Base-by-base conservation (phyloP, 1,284 basidiomycete species). In the Athelia psychrophila region DNA sequence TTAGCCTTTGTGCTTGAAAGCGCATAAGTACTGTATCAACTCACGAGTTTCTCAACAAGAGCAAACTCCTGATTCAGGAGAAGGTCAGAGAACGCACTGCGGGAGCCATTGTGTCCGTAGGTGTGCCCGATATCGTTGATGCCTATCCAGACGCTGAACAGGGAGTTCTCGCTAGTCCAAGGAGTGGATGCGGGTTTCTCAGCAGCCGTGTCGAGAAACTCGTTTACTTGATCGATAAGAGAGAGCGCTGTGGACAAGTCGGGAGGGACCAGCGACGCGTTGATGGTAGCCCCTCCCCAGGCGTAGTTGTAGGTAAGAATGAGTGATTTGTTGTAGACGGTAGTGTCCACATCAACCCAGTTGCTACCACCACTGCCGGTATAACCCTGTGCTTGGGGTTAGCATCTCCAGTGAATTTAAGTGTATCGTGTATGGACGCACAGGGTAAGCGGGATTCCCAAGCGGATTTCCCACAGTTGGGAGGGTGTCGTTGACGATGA, bases 101-200 rank as follows among this genome's bases (percentile, higher is more conserved):
- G 6, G 6, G n/a, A 18, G 38, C 6, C 38, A 23, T 23, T 42
- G n/a, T 6, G 13, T 6, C 27, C 27, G 27, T 72, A 83, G 49
- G 73, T 79, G 57, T 78, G 77, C 12, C 79, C 80, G 44, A 84
- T 77, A 59, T 83, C 82, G 59, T 84, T 84, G 56, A 83, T 78
- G 0, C 82, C 82, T 49, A 84, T 83, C 73, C 74, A 84, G 35
- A 83, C 69, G 1, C 79, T 79, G 64, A 84, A 83, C 51, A 84
- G 56, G 30, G 81, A 53, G 55, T 81, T 78, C 5, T 56, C 57
- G 51, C 74, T 74, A 20, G 76, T 79, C 81, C 81, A 83, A 1
- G 78, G 77, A 30, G 27, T 30, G 27, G 27, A 30, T 5, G 27
- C 27, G 13, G 27, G 27, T 30, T 30, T 30, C 25, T 52, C 70